These are phyloP conservation scores for Petunia secreta DNA, from an alignment of 257 asterid species.

Conservation along the genomic window DNA sequence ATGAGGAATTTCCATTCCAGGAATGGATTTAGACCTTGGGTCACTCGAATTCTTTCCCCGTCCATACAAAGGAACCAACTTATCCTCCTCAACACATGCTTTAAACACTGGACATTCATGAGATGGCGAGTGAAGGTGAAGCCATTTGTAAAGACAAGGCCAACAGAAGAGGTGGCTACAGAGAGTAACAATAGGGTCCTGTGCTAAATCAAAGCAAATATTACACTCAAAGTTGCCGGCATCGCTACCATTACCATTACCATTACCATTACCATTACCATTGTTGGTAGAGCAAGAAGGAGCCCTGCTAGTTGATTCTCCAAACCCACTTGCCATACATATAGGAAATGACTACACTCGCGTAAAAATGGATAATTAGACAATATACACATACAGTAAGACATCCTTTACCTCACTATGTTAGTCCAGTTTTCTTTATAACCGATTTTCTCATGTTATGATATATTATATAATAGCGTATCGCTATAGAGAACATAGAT, in stretches of 20 bases:
- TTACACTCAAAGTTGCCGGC: slow-evolving; percentile 76
- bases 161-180: slow-evolving; percentile 80
- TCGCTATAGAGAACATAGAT: too few relatives aligned
- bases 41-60: slow-evolving; percentile 67
- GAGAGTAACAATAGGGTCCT: slow-evolving; percentile 68
- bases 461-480: neutral
- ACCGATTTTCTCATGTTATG: neutral
- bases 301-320: slow-evolving; percentile 54
- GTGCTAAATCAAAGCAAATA: slow-evolving; percentile 71
- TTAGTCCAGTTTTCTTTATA: neutral
- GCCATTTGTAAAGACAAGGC: slow-evolving; percentile 79
- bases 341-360: slow-evolving; percentile 17
- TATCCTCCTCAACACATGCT: slow-evolving; percentile 64
- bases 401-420: neutral
- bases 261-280: too few relatives aligned
- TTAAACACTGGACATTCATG: slow-evolving; percentile 73
- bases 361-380: neutral
- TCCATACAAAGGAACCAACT: slow-evolving; percentile 66
- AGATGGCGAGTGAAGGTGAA: slow-evolving; percentile 58
- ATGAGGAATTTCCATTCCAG: slow-evolving; percentile 57
- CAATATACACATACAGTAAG: neutral
- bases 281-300: slow-evolving; percentile 49
- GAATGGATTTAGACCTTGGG: slow-evolving; percentile 68
- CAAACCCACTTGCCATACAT: slow-evolving; percentile 59
- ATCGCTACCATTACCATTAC: slow-evolving; percentile 41